Evolutionary conservation across 2,329 filamentous ascomycete species (phyloP), one percentile per base, ranked within the genome.

Genomic region (Amylocarpus encephaloides): DNA sequence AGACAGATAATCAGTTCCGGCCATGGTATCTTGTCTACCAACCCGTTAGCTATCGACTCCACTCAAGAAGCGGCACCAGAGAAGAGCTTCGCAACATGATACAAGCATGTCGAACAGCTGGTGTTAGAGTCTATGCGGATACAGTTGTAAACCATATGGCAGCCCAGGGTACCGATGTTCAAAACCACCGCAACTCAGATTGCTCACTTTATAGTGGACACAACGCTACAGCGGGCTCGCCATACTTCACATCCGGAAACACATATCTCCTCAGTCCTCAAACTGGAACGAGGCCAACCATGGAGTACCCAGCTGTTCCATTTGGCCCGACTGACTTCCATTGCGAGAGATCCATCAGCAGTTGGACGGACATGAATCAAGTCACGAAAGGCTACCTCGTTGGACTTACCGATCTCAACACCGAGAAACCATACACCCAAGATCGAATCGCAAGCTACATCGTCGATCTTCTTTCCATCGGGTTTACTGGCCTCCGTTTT

Each of bases 311-410:
- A 5, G 52, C 62, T n/a, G 63, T 65, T 13, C 63, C 63, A 12
- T 65, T 59, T 22, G 63, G 62, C 11, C 62, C 63, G n/a, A 63
- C 57, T 6, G 63, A 65, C 45, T 65, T 64, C 51, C 62, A 64
- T 49, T 65, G 62, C 47, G 62, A 65, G 46, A 50, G 58, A 26
- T 48, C 40, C 6, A 56, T 65, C 16, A 60, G 55, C 40, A 58
- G 54, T 22, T 65, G 61, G 62, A 65, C 56, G 2, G 61, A 63
- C 32, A 63, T 62, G 35, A 48, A 62, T 5, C 46, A 62, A 41
- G 59, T 64, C 6, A 63, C 60, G 15, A 61, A 64, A 30, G 61
- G 62, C 4, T 64, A 61, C 53, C 61, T 60, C 6, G 48, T 58
- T 26, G 56, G 62, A 5, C 49, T 64, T 16, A 52, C 56, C 1